Evolutionary conservation across 148 eudicot genomes (phyloP).

Genomic region (Rhododendron kiyosumense): DNA sequence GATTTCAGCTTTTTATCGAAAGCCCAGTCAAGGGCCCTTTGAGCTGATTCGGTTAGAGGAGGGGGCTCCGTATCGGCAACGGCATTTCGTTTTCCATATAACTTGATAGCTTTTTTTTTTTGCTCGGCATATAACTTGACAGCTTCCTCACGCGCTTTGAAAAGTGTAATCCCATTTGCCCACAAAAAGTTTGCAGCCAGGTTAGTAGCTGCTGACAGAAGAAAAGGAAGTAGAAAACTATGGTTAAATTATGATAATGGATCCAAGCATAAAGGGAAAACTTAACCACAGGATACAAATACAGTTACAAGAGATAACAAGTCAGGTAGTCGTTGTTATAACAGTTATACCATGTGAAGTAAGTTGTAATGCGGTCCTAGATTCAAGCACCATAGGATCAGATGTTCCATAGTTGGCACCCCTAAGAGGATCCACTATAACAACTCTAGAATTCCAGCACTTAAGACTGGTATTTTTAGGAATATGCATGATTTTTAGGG

Average conservation of each 20-base stretch:
- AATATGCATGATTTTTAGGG: not conserved
- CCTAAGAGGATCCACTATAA: not conserved
- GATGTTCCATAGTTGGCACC: not conserved
- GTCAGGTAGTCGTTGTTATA: not conserved
- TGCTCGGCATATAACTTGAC: conserved; percentile 17
- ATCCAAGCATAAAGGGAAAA: not conserved
- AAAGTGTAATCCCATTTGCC: conserved; percentile 65
- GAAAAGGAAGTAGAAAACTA: not conserved
- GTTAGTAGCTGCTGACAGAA: conserved; percentile 50
- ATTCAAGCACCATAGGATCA: not conserved
- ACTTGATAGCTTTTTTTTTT: conserved; percentile 17
- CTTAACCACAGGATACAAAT: not conserved
- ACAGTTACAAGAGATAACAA: not conserved
- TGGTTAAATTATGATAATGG: not conserved
- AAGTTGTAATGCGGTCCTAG: not conserved
- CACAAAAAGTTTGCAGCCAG: conserved; percentile 56
- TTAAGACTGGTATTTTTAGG: not conserved
- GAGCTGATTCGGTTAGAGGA: conserved; percentile 67
- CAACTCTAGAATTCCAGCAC: not conserved
- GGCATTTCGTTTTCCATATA: conserved; percentile 50
- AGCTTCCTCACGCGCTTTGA: conserved; percentile 66
- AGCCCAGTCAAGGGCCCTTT: conserved; percentile 75
- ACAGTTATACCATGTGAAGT: not conserved
- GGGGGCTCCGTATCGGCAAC: conserved; percentile 55
- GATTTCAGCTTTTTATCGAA: conserved; percentile 54